A percentile compares a stretch with the other conserved stretches of the same genome.
phyloP scores from a whole-genome alignment of 2,329 filamentous ascomycete genomes.

The Hypoxylon sp. region DNA sequence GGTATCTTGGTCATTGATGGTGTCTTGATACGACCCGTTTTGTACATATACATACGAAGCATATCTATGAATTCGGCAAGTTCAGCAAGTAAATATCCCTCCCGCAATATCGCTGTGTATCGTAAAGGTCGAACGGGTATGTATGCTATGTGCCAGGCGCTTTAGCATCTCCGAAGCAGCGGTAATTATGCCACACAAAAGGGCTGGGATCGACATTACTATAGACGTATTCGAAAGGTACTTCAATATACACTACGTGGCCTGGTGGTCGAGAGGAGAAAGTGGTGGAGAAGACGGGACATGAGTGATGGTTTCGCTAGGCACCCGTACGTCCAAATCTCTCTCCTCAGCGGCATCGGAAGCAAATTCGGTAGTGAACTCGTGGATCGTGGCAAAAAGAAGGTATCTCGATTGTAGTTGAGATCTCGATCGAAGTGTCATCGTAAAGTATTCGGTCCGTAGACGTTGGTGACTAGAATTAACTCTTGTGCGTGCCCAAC shows the following conservation, averaged over 20 bases:
- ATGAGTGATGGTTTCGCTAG: not conserved
- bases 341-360: not conserved
- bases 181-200: not conserved
- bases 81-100: no score
- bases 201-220: not conserved
- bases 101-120: no score
- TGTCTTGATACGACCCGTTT: not conserved
- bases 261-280: not conserved
- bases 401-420: constrained; percentile 1
- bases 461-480: not conserved
- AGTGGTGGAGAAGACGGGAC: not conserved
- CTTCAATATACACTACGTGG: not conserved
- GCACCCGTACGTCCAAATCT: not conserved
- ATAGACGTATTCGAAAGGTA: not conserved
- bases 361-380: constrained; percentile 1
- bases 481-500: not conserved
- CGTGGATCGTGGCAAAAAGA: constrained; percentile 9
- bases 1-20: not conserved
- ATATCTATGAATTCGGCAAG: not conserved
- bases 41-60: not conserved
- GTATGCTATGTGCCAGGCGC: not conserved
- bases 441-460: not conserved
- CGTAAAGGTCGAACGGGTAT: no score
- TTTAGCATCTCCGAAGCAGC: not conserved
- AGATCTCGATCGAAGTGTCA: constrained; percentile 26